A percentile compares a stretch with the other conserved stretches of the same genome.
Evolutionary conservation across 805 yeast genomes (phyloP).

Genomic region (Nematodospora valgi): DNA sequence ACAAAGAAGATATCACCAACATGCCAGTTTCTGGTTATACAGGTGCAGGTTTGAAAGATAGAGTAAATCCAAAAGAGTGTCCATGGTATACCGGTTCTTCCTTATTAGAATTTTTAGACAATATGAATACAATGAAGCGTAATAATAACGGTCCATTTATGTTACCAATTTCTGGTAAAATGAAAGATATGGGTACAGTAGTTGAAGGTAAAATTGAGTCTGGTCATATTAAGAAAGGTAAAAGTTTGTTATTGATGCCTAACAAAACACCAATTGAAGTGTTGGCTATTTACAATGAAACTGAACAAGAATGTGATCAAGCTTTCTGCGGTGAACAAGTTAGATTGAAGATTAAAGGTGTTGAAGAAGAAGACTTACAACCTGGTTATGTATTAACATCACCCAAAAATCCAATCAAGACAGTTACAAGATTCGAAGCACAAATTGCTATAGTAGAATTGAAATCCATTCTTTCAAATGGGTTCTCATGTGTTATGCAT

Average conservation of each 20-base stretch:
- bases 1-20: constrained; percentile 77
- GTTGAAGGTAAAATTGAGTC: constrained; percentile 98
- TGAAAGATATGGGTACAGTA: constrained; percentile 95
- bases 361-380: constrained; percentile 94
- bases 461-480: constrained; percentile 89
- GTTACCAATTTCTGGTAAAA: constrained; percentile 92
- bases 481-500: constrained; percentile 98
- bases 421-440: constrained; percentile 89
- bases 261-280: constrained; percentile 82
- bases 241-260: constrained; percentile 84
- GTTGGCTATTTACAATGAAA: constrained; percentile 84
- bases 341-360: constrained; percentile 86
- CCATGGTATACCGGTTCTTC: constrained; percentile 97
- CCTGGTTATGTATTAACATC: constrained; percentile 92
- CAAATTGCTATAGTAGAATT: constrained; percentile 96
- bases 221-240: constrained; percentile 84
- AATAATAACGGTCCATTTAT: constrained; percentile 92
- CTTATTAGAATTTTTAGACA: constrained; percentile 83
- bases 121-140: constrained; percentile 77
- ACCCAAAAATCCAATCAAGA: constrained; percentile 80
- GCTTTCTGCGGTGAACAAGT: constrained; percentile 98
- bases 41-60: constrained; percentile 93
- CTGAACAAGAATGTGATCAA: constrained; percentile 87
- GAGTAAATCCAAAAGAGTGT: constrained; percentile 64
- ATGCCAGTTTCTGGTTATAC: constrained; percentile 99